Base-by-base conservation (phyloP, 1,284 basidiomycete species). In the Fomes fomentarius region DNA sequence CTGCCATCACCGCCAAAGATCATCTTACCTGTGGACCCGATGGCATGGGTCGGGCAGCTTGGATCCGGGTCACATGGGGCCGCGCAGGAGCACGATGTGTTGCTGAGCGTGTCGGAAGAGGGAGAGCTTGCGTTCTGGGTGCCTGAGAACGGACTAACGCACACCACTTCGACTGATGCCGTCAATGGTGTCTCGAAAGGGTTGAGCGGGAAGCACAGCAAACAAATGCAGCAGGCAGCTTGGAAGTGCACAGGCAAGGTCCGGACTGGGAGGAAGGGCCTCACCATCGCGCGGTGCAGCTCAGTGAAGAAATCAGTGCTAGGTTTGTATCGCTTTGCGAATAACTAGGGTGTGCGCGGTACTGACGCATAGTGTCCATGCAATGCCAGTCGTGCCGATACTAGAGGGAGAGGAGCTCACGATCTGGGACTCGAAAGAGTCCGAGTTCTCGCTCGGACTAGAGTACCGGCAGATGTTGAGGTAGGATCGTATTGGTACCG, bases 391-490 rank as follows among this genome's bases (percentile, higher is more conserved):
- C 57, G 81, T 84, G 15, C 73, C 78, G 2, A 69, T 75, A 41
- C 69, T 70, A 17, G 78, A 80, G 38, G 87, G 80, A 2, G 80
- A 93, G 56, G 91, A 95, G 66, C 72, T 96, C 51, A 94, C 93
- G 0, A 93, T 98, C 19, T 97, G 94, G 94, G 93, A 97, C 70
- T 96, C 93, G 0, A 90, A 89, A 56, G 91, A 91, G 68, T 94
- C 91, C n/a, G 92, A 96, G 69, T 98, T 97, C 69, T 86, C 92
- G 4, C 91, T 91, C 1, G 95, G 95, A 1, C 74, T 94, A 44
- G 94, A 96, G 70, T 89, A 87, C 65, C 76, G 78, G 28, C 76
- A 78, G 30, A 69, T 81, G 12, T 86, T 85, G 55, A 79, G 76
- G 91, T 91, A 62, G 50, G 74, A 65, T n/a, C 30, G 26, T 6